These are phyloP conservation scores for Macrophomina phaseolina DNA, from an alignment of 2,329 filamentous ascomycete species.

Conservation along the genomic window DNA sequence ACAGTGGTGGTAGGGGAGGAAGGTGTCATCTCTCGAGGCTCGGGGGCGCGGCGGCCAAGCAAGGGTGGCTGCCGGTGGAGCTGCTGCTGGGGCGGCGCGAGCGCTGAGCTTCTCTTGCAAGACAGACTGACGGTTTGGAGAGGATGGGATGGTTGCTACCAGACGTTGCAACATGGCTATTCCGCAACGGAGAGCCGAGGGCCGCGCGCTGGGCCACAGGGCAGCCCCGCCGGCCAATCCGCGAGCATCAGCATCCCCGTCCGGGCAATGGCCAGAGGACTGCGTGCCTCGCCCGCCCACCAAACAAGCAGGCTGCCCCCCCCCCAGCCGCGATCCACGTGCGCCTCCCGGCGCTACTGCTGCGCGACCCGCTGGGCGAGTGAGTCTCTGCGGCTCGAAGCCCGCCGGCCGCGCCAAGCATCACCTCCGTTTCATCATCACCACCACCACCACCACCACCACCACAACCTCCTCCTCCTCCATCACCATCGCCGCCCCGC, in stretches of 20 bases:
- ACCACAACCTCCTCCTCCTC: neutral
- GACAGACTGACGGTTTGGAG: slow-evolving; percentile 15
- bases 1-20: slow-evolving; percentile 34
- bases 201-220: neutral
- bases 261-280: neutral
- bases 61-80: slow-evolving; percentile 24
- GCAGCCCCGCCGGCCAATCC: slow-evolving; percentile 7
- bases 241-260: slow-evolving; percentile 13
- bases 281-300: no score
- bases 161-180: slow-evolving; percentile 27
- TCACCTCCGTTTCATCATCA: slow-evolving; percentile 1
- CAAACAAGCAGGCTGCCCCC: no score
- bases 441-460: neutral
- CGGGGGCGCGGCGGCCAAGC: slow-evolving; percentile 6
- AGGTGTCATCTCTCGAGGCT: slow-evolving; percentile 42
- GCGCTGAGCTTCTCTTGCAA: slow-evolving; percentile 11
- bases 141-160: slow-evolving; percentile 18
- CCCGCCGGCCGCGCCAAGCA: slow-evolving; percentile 15
- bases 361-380: slow-evolving; percentile 11
- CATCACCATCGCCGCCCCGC: neutral
- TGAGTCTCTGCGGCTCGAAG: slow-evolving; percentile 21
- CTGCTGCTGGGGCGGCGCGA: neutral
- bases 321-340: slow-evolving; percentile 23
- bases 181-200: slow-evolving; percentile 25
- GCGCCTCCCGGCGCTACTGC: slow-evolving; percentile 23